A percentile compares a stretch with the other conserved stretches of the same genome.
These are phyloP conservation scores for Exutisphaerella laricina DNA, from an alignment of 2,329 filamentous ascomycete genomes.

Conservation along the genomic window DNA sequence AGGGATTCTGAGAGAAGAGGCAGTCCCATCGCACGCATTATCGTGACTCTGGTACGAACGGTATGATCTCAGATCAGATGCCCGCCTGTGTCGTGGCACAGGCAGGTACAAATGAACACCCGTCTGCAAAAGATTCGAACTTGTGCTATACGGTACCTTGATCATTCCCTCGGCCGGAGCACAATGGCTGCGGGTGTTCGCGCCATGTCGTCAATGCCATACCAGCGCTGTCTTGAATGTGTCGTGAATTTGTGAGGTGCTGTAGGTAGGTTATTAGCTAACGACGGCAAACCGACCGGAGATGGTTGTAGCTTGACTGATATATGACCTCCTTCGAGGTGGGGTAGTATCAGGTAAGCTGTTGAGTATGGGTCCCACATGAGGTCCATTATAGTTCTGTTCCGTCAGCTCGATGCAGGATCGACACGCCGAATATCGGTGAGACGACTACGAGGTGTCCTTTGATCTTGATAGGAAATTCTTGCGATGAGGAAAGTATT, in stretches of 20 bases:
- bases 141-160: conserved; percentile 20
- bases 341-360: conserved; percentile 4
- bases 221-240: conserved; percentile 12
- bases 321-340: not conserved
- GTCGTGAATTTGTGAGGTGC: not conserved
- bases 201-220: conserved; percentile 12
- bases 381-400: conserved; percentile 6
- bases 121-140: conserved; percentile 33
- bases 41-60: conserved; percentile 77
- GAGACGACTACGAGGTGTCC: too few relatives aligned
- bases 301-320: not conserved
- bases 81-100: conserved; percentile 22
- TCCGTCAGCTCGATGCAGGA: too few relatives aligned
- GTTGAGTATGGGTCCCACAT: conserved; percentile 3
- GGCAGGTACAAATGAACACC: conserved; percentile 30
- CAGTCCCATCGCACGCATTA: conserved; percentile 82
- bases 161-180: conserved; percentile 11
- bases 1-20: conserved; percentile 56
- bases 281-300: too few relatives aligned
- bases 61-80: conserved; percentile 65
- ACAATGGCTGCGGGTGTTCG: conserved; percentile 8
- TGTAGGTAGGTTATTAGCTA: not conserved
- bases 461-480: too few relatives aligned
- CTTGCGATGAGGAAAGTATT: too few relatives aligned
- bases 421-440: too few relatives aligned